Evolutionary conservation across 2,329 filamentous ascomycete genomes (phyloP), one percentile per base, ranked within the genome.

Genomic region (Penicillium psychrosexuale): DNA sequence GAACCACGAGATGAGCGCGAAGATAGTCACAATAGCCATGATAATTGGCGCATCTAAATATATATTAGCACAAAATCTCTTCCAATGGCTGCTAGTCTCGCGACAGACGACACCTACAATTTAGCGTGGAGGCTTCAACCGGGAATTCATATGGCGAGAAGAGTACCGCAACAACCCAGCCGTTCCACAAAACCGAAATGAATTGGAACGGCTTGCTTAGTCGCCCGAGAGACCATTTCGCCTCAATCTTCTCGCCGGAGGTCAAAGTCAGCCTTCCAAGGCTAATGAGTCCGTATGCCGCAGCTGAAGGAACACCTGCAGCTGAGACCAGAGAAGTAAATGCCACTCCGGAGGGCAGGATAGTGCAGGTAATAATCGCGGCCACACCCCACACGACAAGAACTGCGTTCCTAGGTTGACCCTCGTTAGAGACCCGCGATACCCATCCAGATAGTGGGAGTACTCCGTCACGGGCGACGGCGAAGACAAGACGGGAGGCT

Each of bases 391-490:
- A 83, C 59, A 85, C 82, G 7, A 84, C 80, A 19, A 83, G 76
- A 44, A 85, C 79, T 5, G 83, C 83, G 61, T 85, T 84, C 13
- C 78, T 77, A 0, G 83, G 83, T 57, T 85, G 82, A 47, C 82
- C 83, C 27, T 78, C 72, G 11, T 76, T 68, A 4, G 36, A 22
- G 19, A 85, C 82, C n/a, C 74, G 68, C 3, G 82, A 79, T 40
- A 85, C 83, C 80, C 82, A 84, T 36, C 75, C 64, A 2, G 82
- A 84, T 68, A 80, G 84, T 0, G 83, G 83, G 3, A 85, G 72
- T 28, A 85, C 81, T 31, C 82, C 82, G 61, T 86, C 83, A 42
- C 83, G 78, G 27, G 83, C 83, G 5, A 85, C 82, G 38, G 83
- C 83, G 66, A 84, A 85, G 59, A 86, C 82, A 1, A 85, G 75